phyloP scores from a whole-genome alignment of 768 basidiomycete species.

The Tylopilus sp. region DNA sequence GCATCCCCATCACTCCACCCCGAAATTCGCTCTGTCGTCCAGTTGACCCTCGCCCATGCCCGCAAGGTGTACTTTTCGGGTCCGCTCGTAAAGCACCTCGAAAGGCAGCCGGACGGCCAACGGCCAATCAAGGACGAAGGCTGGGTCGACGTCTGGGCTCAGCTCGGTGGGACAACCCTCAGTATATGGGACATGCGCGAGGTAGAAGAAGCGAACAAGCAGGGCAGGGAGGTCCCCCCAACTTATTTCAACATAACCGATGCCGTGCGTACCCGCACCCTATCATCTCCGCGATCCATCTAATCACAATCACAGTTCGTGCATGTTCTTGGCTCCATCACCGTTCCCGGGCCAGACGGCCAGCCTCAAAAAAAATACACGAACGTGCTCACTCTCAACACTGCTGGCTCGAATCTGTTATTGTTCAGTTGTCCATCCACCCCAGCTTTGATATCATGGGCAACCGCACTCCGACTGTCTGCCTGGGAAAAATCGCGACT shows the following conservation, averaged over 20 bases:
- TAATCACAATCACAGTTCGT: constrained; percentile 53
- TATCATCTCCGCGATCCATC: background rate
- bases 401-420: constrained; percentile 86
- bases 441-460: constrained; percentile 78
- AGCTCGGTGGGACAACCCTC: constrained; percentile 84
- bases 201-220: constrained; percentile 77
- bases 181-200: constrained; percentile 91
- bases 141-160: constrained; percentile 87
- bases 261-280: constrained; percentile 53
- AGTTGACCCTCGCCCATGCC: constrained; percentile 69
- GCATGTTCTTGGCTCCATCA: constrained; percentile 72
- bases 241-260: constrained; percentile 86
- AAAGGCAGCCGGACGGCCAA: constrained; percentile 75
- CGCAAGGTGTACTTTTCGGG: constrained; percentile 89
- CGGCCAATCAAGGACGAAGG: constrained; percentile 68
- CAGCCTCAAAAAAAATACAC: constrained; percentile 55
- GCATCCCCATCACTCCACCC: constrained; percentile 58
- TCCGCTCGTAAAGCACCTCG: constrained; percentile 71
- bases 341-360: constrained; percentile 51
- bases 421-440: constrained; percentile 83
- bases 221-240: constrained; percentile 81
- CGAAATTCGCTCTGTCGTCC: constrained; percentile 78
- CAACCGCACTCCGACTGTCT: constrained; percentile 82
- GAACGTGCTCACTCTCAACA: constrained; percentile 89
- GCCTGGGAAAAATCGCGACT: constrained; percentile 94